Evolutionary conservation across 306 rosid species (phyloP).

Genomic region (Castanea crenata): DNA sequence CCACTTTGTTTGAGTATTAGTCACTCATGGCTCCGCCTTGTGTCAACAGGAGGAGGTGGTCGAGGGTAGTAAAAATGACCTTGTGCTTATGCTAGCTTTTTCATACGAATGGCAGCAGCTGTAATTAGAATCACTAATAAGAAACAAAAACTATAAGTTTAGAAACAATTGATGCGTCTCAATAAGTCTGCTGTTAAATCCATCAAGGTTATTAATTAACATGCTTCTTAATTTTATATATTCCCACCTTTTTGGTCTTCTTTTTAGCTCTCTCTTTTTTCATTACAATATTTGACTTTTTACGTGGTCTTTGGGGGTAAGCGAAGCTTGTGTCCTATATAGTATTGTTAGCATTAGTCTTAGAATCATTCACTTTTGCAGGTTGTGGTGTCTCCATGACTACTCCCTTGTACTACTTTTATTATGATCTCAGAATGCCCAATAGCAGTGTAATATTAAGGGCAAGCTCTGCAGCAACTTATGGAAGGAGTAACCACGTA

Average conservation of each 20-base stretch:
- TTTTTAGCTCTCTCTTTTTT: slow-evolving; percentile 16
- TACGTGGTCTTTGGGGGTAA: no score
- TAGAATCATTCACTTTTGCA: no score
- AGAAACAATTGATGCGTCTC: slow-evolving; percentile 47
- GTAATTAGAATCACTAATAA: background rate
- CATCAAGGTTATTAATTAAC: slow-evolving; percentile 39
- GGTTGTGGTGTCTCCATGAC: no score
- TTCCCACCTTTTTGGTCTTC: background rate
- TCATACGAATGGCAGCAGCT: slow-evolving; percentile 15
- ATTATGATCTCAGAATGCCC: no score
- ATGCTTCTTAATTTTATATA: no score
- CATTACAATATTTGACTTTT: no score
- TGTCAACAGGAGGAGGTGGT: slow-evolving; percentile 8
- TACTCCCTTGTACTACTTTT: no score
- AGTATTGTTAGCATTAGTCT: no score
- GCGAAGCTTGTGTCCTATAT: no score
- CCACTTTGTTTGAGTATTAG: background rate
- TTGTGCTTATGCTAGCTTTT: slow-evolving; percentile 7
- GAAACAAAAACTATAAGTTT: slow-evolving; percentile 42
- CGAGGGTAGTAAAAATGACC: slow-evolving; percentile 7
- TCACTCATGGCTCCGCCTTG: slow-evolving; percentile 33
- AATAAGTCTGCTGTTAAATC: slow-evolving; percentile 54
- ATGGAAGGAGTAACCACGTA: slow-evolving; percentile 44
- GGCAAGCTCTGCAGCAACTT: slow-evolving; percentile 42
- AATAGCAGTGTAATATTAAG: slow-evolving; percentile 5